Evolutionary conservation across 2,329 filamentous ascomycete genomes (phyloP).

Genomic region (Venturia pyrina): DNA sequence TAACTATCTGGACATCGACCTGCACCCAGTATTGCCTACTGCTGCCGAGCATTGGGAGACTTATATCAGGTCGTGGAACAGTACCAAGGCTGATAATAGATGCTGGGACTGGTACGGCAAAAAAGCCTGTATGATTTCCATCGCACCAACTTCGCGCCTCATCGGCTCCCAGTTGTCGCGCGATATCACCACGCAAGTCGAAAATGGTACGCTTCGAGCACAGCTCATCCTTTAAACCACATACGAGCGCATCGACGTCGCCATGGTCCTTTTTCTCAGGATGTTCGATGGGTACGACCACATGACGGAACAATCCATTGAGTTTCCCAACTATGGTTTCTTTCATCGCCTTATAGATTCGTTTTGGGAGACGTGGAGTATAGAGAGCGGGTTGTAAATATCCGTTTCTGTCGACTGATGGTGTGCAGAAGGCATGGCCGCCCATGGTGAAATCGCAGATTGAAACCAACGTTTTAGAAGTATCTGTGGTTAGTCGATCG

Average conservation of each 20-base stretch:
- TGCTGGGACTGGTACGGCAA: neutral
- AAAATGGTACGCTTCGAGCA: neutral
- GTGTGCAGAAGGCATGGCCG: conserved; percentile 1
- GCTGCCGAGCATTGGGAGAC: neutral
- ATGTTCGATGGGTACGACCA: neutral
- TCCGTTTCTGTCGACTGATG: neutral
- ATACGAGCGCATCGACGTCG: neutral
- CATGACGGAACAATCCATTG: neutral
- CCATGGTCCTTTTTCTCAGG: neutral
- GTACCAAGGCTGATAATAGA: neutral
- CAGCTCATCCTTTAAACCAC: neutral
- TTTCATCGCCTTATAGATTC: neutral
- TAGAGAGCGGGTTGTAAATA: neutral
- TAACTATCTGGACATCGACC: neutral
- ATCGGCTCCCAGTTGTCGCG: neutral
- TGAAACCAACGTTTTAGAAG: neutral
- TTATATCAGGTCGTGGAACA: neutral
- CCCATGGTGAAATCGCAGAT: neutral
- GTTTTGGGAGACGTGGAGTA: neutral
- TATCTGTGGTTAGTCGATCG: neutral
- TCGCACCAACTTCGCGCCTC: neutral
- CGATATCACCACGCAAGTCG: neutral
- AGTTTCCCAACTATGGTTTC: neutral
- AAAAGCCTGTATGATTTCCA: neutral
- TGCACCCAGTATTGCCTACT: neutral